These are phyloP conservation scores for Diplodia corticola DNA, from an alignment of 2,329 filamentous ascomycete genomes.

Conservation along the genomic window DNA sequence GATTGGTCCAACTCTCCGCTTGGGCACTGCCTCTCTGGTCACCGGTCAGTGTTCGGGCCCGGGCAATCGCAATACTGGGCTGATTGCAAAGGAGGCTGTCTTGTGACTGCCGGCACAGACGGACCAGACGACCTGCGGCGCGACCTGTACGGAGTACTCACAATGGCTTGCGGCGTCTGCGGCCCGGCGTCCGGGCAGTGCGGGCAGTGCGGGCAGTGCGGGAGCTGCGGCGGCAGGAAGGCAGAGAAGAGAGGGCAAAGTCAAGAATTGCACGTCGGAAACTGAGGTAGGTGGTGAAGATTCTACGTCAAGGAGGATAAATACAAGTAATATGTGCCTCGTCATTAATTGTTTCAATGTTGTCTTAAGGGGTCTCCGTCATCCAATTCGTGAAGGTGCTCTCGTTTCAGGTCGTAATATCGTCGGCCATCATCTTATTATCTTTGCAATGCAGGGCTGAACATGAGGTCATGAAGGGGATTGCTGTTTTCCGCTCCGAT, in stretches of 20 bases:
- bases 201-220: too few relatives aligned
- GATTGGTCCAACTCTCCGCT: constrained; percentile 2
- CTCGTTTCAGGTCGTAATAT: constrained; percentile 12
- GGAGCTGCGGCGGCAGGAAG: not conserved
- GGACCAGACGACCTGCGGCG: not conserved
- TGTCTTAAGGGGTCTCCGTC: constrained; percentile 12
- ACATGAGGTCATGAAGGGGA: not conserved
- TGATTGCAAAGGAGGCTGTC: constrained; percentile 18
- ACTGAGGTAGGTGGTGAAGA: not conserved
- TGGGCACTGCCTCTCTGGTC: constrained; percentile 1
- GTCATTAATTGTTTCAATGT: constrained; percentile 17
- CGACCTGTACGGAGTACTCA: not conserved
- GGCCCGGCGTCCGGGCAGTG: too few relatives aligned
- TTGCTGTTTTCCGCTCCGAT: not conserved
- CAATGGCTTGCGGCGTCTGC: too few relatives aligned
- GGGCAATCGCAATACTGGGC: constrained; percentile 17
- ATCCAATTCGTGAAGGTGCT: constrained; percentile 11
- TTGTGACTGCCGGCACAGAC: constrained; percentile 8
- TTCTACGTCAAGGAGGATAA: constrained; percentile 9
- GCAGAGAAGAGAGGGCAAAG: not conserved
- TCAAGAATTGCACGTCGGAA: not conserved
- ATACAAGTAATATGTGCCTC: constrained; percentile 8
- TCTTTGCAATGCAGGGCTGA: not conserved
- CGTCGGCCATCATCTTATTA: not conserved
- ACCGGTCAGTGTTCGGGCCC: constrained; percentile 12